Base-by-base conservation (phyloP, 2,329 filamentous ascomycete species). In the Hirsutella thompsonii region DNA sequence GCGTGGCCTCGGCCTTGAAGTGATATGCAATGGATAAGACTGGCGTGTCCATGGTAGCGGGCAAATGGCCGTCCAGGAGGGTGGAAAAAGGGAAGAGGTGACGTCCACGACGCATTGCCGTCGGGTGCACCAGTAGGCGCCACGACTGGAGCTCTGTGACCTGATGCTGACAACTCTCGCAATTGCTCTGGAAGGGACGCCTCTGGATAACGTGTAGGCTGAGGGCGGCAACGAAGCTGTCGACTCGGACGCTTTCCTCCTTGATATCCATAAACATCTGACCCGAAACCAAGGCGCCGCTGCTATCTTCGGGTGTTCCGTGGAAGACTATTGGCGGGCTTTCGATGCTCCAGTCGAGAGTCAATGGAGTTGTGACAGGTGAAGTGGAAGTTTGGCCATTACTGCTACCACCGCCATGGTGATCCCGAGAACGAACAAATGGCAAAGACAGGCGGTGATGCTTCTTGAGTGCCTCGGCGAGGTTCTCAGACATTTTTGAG, bases 61-160 rank as follows among this genome's bases (percentile, higher is more conserved):
- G 89, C n/a, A 94, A 72, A 54, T 90, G 74, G 18, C 92, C 92
- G 2, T 80, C 78, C 36, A 98, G 74, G 39, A 95, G 70, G 50
- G 87, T 81, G 51, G 87, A 94, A 62, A 95, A 94, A 38, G 92
- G 90, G 57, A 89, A 93, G 36, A 77, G 71, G 59, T 95, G 87
- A 56, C 55, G 59, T 61, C 75, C 75, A 55, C 67, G 70, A 44
- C 57, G 56, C 41, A 80, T 59, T 10, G 60, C 5, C 16, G 21
- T 62, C 35, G 73, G 69, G 36, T 69, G 68, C 16, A 71, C 72
- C 43, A 93, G 63, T 53, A 96, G 83, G 26, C 76, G 74, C 87
- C 88, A 95, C 40, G 71, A 76, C 59, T 82, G 81, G 46, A 96
- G 63, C 56, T 88, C 79, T 29, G 79, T 86, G 44, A 71, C 73